Evolutionary conservation across 768 basidiomycete species (phyloP).

Genomic region (Tephrocybe sp.): DNA sequence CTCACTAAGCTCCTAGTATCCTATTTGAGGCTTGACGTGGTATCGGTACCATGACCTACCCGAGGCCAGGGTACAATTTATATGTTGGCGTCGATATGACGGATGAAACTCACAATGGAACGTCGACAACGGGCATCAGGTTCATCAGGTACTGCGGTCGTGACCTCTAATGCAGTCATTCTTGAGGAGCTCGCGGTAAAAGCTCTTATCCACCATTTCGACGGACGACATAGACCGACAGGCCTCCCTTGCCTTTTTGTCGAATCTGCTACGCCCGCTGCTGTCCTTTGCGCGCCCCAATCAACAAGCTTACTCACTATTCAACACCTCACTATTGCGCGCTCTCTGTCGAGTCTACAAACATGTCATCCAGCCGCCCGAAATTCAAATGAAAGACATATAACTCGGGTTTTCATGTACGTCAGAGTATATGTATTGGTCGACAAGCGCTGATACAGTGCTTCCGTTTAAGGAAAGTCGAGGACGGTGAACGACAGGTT

Average conservation of each 20-base stretch:
- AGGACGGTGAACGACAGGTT: not conserved
- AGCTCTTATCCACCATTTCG: not conserved
- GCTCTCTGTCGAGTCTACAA: not conserved
- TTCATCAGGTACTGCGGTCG: not conserved
- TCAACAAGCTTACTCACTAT: too few species aligned
- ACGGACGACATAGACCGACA: too few species aligned
- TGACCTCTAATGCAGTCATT: not conserved
- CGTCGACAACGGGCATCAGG: not conserved
- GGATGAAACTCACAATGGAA: not conserved
- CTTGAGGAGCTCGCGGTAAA: not conserved
- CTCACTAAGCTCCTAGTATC: too few species aligned
- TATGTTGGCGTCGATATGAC: not conserved
- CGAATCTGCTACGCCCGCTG: too few species aligned
- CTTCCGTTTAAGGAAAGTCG: not conserved
- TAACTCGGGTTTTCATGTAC: slow-evolving; percentile 2
- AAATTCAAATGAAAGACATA: not conserved
- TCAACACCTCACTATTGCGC: not conserved
- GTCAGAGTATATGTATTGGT: not conserved
- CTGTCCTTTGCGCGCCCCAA: too few species aligned
- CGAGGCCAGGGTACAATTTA: not conserved
- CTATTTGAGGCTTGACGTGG: too few species aligned
- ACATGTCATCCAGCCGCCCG: not conserved
- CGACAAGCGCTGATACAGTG: not conserved
- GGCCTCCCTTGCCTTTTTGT: too few species aligned
- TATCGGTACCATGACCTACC: too few species aligned